Percentiles rank a stretch among this genome's conserved stretches.
Conservation (phyloP, 2,329 filamentous ascomycete genomes). For the Leptodontidium sp. region DNA sequence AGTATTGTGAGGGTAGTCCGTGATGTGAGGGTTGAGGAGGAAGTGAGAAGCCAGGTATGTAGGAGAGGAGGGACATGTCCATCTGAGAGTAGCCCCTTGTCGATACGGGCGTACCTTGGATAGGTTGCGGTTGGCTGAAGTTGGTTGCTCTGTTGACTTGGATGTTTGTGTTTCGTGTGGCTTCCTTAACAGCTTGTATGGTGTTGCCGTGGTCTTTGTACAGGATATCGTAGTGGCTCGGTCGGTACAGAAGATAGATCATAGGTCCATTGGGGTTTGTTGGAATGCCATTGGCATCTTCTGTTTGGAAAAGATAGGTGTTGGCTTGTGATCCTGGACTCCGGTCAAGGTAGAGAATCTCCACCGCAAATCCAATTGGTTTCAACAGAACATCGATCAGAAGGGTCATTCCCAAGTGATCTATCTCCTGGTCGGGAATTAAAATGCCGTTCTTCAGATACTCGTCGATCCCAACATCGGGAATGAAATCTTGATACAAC, state of each 20-base stretch:
- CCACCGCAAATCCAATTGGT: constrained; percentile 79
- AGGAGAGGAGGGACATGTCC: constrained; percentile 37
- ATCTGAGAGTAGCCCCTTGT: constrained; percentile 49
- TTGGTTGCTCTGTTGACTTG: constrained; percentile 62
- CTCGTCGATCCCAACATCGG: constrained; percentile 65
- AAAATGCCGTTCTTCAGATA: constrained; percentile 79
- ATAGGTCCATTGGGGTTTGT: constrained; percentile 54
- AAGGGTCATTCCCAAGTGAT: constrained; percentile 83
- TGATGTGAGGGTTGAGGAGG: constrained; percentile 36
- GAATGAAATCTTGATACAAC: constrained; percentile 77
- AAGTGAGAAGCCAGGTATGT: constrained; percentile 44
- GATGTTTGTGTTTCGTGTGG: constrained; percentile 49
- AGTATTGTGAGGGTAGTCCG: constrained; percentile 39
- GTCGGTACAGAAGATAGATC: constrained; percentile 71
- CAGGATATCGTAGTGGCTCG: constrained; percentile 91
- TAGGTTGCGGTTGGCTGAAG: constrained; percentile 56
- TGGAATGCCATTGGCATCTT: constrained; percentile 50
- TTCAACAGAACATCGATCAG: constrained; percentile 82
- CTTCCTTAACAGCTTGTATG: constrained; percentile 36
- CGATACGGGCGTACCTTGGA: constrained; percentile 49
- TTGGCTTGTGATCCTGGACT: constrained; percentile 82
- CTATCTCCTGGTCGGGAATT: constrained; percentile 82
- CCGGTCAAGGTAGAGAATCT: constrained; percentile 91
- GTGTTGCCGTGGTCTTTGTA: constrained; percentile 64
- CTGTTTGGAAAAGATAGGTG: constrained; percentile 52